phyloP scores from a whole-genome alignment of 768 basidiomycete species.

The Guyanaporus albipodus region DNA sequence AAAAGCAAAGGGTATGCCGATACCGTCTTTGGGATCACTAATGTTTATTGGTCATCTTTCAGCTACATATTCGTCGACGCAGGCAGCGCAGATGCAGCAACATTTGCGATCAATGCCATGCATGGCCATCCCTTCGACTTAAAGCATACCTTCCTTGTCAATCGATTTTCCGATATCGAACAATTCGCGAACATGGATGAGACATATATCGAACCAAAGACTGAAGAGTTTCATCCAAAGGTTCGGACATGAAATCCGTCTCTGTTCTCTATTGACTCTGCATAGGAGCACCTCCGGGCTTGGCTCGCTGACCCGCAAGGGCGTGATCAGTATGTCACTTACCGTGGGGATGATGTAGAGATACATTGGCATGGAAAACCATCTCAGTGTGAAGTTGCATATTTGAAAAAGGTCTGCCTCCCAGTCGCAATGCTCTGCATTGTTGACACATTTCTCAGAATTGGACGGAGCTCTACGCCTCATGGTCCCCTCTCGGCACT shows the following conservation, averaged over 20 bases:
- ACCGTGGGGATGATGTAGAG: constrained; percentile 86
- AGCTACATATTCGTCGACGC: constrained; percentile 86
- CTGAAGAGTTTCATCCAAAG: constrained; percentile 70
- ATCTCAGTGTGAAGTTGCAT: constrained; percentile 76
- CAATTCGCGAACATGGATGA: constrained; percentile 74
- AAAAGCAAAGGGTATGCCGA: constrained; percentile 86
- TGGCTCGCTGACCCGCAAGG: constrained; percentile 93
- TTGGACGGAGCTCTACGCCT: constrained; percentile 95
- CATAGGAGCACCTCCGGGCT: constrained; percentile 88
- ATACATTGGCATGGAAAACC: constrained; percentile 93
- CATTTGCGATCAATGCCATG: constrained; percentile 60
- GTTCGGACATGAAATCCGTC: constrained; percentile 36
- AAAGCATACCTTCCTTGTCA: constrained; percentile 79
- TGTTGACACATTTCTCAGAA: constrained; percentile 45
- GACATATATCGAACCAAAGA: constrained; percentile 69
- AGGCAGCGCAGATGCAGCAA: constrained; percentile 64
- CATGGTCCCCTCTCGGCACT: constrained; percentile 97
- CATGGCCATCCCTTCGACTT: constrained; percentile 83
- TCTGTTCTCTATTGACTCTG: constrained; percentile 4
- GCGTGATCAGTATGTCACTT: constrained; percentile 94
- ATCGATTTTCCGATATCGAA: constrained; percentile 89
- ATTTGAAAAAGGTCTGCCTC: constrained; percentile 62
- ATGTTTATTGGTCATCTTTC: constrained; percentile 1
- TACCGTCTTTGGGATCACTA: constrained; percentile 1
- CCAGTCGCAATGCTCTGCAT: background rate